Conservation (phyloP, 2,329 filamentous ascomycete species). For the Piedraia hortae region DNA sequence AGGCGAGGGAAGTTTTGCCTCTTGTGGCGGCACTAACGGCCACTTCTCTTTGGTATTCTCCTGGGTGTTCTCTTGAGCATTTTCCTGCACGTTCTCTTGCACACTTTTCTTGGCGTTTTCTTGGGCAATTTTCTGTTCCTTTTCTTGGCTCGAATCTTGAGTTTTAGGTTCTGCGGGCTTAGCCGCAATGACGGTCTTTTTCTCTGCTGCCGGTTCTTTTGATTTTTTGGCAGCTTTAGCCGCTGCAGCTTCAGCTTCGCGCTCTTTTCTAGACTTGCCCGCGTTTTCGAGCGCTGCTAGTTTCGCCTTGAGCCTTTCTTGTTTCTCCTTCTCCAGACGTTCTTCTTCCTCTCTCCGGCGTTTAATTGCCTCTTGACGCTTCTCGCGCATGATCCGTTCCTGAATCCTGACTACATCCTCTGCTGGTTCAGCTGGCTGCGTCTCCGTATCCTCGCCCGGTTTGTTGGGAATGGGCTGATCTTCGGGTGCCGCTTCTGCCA, state of each 20-base stretch:
- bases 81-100: too few species aligned
- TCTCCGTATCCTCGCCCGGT: too few species aligned
- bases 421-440: constrained; percentile 10
- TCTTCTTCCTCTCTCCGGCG: constrained; percentile 10
- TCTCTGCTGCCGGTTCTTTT: constrained; percentile 1
- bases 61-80: too few species aligned
- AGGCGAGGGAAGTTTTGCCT: constrained; percentile 3
- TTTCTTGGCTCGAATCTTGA: too few species aligned
- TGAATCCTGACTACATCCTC: constrained; percentile 37
- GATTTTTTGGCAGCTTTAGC: constrained; percentile 4
- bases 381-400: constrained; percentile 22
- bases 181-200: constrained; percentile 1
- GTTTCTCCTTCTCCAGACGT: constrained; percentile 7
- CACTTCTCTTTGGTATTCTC: constrained; percentile 5
- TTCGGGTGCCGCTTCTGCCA: constrained; percentile 4
- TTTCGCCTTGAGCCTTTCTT: constrained; percentile 10
- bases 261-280: constrained; percentile 12
- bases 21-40: constrained; percentile 5
- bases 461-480: constrained; percentile 11
- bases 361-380: constrained; percentile 11
- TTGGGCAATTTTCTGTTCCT: too few species aligned
- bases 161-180: constrained; percentile 5
- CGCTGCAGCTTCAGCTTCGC: constrained; percentile 11
- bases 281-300: constrained; percentile 11
- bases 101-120: too few species aligned